Evolutionary conservation across 441 rosid species (phyloP), one percentile per base, ranked within the genome.

Genomic region (Erysimum cheiri): DNA sequence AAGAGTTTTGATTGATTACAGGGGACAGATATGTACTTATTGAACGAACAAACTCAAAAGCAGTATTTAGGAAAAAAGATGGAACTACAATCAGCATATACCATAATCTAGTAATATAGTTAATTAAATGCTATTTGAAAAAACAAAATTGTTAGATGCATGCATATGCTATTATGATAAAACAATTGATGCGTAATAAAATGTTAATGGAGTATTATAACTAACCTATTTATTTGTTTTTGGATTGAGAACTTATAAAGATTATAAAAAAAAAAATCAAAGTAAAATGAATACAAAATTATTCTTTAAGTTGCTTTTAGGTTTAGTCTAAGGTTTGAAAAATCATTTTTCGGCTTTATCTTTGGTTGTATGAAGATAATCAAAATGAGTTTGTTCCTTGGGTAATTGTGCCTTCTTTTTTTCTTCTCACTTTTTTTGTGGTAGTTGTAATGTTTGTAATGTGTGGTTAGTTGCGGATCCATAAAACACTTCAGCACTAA

Each of bases 1-100:
- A 32, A 67, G 54, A 49, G 46, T 59, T 73, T 4, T 41, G 61
- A 58, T 58, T 66, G 71, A 66, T 49, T 39, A 49, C 37, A 66
- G 47, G 67, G 60, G 2, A 65, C 77, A 72, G 5, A 24, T n/a
- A n/a, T n/a, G n/a, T n/a, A n/a, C n/a, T n/a, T n/a, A n/a, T n/a
- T n/a, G n/a, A n/a, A n/a, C n/a, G n/a, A n/a, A n/a, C n/a, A n/a
- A 13, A 13, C 35, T 67, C 22, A 67, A 41, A 26, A 3, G 11
- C 5, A 24, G n/a, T 9, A 9, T 13, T 8, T 49, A n/a, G n/a
- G n/a, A n/a, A 32, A 33, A 6, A 8, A 6, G 22, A 26, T 41
- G 48, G 11, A 22, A 3, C 39, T 36, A 5, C 44, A 40, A 13
- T 13, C 5, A 37, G 41, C n/a, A 1, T 1, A 11, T 37, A 37